Conservation (phyloP, 805 yeast species). For the Dipodascus geniculatus region DNA sequence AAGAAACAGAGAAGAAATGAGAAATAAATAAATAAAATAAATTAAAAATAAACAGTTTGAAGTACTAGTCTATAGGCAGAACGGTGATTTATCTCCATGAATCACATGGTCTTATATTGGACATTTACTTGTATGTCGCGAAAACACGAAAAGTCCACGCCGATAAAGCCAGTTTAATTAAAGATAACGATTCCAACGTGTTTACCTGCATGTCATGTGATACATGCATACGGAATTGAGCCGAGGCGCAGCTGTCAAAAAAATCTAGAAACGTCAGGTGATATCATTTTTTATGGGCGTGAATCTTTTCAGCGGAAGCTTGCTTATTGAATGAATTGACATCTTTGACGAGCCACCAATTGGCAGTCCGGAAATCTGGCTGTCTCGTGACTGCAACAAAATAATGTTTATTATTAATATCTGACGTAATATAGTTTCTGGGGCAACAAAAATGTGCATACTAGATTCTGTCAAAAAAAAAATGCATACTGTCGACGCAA, state of each 20-base stretch:
- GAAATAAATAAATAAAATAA: neutral
- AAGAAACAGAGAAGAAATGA: neutral
- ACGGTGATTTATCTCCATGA: neutral
- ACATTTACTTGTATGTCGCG: neutral
- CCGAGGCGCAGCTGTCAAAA: too few relatives aligned
- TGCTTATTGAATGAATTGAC: too few relatives aligned
- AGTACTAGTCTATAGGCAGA: neutral
- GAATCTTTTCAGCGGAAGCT: too few relatives aligned
- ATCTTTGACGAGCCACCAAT: too few relatives aligned
- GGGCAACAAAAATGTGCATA: too few relatives aligned
- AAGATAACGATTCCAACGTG: neutral
- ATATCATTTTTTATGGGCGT: too few relatives aligned
- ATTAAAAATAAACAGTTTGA: slow-evolving; percentile 1
- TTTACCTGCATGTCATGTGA: neutral
- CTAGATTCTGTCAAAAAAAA: too few relatives aligned
- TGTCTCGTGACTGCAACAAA: too few relatives aligned
- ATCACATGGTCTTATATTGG: neutral
- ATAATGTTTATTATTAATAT: too few relatives aligned
- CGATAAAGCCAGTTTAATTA: neutral
- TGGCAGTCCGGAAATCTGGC: too few relatives aligned
- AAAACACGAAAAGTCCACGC: neutral
- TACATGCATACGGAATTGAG: neutral
- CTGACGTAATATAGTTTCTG: too few relatives aligned
- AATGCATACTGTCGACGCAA: too few relatives aligned
- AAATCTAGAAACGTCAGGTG: neutral